Evolutionary conservation across 2,329 filamentous ascomycete species (phyloP).

Genomic region (Penicillium sp.): DNA sequence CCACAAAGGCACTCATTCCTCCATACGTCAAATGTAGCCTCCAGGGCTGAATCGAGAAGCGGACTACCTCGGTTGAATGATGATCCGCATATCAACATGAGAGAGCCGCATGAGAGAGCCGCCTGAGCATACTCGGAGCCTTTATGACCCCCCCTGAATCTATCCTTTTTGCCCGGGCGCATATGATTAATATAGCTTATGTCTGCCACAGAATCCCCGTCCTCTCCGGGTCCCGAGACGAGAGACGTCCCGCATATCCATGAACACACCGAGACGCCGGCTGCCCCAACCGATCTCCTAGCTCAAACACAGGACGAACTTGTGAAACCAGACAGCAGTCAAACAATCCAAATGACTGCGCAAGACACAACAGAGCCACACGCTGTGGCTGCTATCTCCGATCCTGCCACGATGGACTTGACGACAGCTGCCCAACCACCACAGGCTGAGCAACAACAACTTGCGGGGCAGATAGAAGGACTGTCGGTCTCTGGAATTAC

Average conservation of each 20-base stretch:
- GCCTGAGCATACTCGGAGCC: constrained; percentile 19
- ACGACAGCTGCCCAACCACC: constrained; percentile 11
- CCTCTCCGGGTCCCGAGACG: constrained; percentile 26
- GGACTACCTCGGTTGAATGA: constrained; percentile 33
- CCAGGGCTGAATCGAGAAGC: constrained; percentile 1
- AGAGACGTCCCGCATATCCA: constrained; percentile 25
- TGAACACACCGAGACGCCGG: constrained; percentile 28
- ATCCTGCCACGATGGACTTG: constrained; percentile 5
- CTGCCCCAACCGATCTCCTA: constrained; percentile 21
- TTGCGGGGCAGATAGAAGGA: constrained; percentile 32
- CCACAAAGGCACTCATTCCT: not conserved
- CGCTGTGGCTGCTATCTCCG: not conserved
- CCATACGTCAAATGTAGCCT: not conserved
- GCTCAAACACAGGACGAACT: constrained; percentile 22
- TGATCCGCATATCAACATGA: constrained; percentile 36
- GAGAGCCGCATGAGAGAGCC: constrained; percentile 32
- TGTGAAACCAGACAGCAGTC: constrained; percentile 12
- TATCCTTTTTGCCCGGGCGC: constrained; percentile 17
- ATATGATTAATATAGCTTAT: constrained; percentile 48
- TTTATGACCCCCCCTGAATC: constrained; percentile 10
- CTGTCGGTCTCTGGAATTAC: constrained; percentile 33
- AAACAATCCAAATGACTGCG: constrained; percentile 17
- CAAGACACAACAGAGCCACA: constrained; percentile 10
- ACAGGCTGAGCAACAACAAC: constrained; percentile 23
- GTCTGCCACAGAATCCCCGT: constrained; percentile 33